These are phyloP conservation scores for Phellinidium pouzarii DNA, from an alignment of 1,284 basidiomycete species.

Conservation along the genomic window DNA sequence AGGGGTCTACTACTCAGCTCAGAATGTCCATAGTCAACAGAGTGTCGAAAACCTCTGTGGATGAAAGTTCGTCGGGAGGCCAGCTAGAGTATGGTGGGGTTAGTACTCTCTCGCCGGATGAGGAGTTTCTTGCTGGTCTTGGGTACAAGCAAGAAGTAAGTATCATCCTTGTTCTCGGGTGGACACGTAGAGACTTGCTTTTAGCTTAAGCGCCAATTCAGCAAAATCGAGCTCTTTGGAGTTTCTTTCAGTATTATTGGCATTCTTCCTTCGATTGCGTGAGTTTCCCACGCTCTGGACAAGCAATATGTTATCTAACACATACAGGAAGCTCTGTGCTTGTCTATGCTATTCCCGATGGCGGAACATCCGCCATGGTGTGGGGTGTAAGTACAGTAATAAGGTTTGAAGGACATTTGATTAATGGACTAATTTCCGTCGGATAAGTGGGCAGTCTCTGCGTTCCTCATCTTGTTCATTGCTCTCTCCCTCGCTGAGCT, in stretches of 20 bases:
- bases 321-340: slow-evolving; percentile 30
- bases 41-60: too few species aligned
- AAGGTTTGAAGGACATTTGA: not conserved
- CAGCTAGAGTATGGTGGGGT: too few species aligned
- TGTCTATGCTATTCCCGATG: slow-evolving; percentile 38
- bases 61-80: too few species aligned
- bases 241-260: slow-evolving; percentile 35
- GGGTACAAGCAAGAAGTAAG: slow-evolving; percentile 37
- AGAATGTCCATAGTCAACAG: too few species aligned
- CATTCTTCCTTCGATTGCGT: slow-evolving; percentile 38
- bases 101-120: slow-evolving; percentile 25
- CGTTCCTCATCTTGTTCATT: slow-evolving; percentile 24
- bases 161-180: slow-evolving; percentile 25
- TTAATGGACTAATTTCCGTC: not conserved
- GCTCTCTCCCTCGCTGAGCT: slow-evolving; percentile 31
- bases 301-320: slow-evolving; percentile 1
- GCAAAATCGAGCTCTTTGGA: slow-evolving; percentile 27
- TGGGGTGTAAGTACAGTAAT: slow-evolving; percentile 32
- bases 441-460: slow-evolving; percentile 26
- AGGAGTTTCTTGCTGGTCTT: slow-evolving; percentile 28
- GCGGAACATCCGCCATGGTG: slow-evolving; percentile 42
- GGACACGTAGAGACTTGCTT: slow-evolving; percentile 9
- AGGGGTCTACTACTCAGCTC: too few species aligned
- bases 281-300: slow-evolving; percentile 13
- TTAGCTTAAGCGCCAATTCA: slow-evolving; percentile 14